These are phyloP conservation scores for Nicotiana sylvestris DNA, from an alignment of 257 asterid species.

Conservation along the genomic window DNA sequence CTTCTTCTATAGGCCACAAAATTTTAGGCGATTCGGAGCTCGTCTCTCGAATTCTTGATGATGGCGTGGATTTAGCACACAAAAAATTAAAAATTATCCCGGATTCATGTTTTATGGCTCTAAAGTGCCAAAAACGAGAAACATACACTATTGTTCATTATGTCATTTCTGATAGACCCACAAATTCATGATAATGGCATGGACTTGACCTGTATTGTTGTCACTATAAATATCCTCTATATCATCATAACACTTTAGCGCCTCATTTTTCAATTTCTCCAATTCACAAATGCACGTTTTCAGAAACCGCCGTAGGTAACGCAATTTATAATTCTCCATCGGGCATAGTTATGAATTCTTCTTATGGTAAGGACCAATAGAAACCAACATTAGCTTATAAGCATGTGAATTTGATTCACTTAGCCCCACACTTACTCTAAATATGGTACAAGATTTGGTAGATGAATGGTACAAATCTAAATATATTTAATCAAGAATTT, in stretches of 20 bases:
- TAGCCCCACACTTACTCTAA: conserved; percentile 10
- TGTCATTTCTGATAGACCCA: too few relatives aligned
- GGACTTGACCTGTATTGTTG: too few relatives aligned
- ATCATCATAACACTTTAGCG: conserved; percentile 1
- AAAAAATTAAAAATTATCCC: too few relatives aligned
- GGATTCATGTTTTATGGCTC: too few relatives aligned
- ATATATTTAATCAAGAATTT: neutral
- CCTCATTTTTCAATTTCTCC: neutral
- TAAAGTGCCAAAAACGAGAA: too few relatives aligned
- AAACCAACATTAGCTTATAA: neutral
- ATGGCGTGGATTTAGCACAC: too few relatives aligned
- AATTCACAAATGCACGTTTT: neutral
- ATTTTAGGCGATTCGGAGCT: too few relatives aligned
- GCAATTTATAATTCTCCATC: neutral
- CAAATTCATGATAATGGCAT: too few relatives aligned
- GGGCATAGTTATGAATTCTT: neutral
- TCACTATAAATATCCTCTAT: neutral
- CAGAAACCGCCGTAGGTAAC: neutral
- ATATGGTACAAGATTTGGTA: neutral
- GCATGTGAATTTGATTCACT: conserved; percentile 2
- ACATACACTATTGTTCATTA: too few relatives aligned
- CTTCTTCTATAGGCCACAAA: neutral
- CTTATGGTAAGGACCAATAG: neutral
- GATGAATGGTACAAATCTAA: neutral
- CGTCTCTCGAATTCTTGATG: too few relatives aligned